Conservation (phyloP, 768 basidiomycete species). For the Hemileccinum impolitum region DNA sequence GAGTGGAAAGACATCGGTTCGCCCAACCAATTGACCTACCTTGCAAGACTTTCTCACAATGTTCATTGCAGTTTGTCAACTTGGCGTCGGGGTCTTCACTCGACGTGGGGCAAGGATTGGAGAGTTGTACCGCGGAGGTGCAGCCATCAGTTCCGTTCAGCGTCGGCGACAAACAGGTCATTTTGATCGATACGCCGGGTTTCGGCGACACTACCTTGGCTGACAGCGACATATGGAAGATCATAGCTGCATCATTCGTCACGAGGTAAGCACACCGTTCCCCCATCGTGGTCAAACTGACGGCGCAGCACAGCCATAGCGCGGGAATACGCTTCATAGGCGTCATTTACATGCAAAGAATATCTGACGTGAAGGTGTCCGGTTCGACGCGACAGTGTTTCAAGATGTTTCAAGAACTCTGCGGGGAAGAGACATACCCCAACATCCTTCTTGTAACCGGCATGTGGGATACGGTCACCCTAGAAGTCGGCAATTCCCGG, state of each 20-base stretch:
- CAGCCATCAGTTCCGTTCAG: conserved; percentile 26
- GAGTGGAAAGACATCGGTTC: conserved; percentile 31
- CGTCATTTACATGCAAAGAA: conserved; percentile 52
- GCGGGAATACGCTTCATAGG: conserved; percentile 37
- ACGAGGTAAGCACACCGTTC: conserved; percentile 15
- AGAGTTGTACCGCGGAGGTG: conserved; percentile 34
- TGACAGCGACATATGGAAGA: conserved; percentile 48
- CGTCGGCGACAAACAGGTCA: conserved; percentile 34
- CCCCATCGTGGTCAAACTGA: neutral
- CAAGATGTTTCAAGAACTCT: conserved; percentile 49
- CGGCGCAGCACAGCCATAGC: conserved; percentile 15
- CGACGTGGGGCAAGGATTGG: conserved; percentile 29
- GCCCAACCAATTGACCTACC: neutral
- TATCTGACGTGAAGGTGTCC: conserved; percentile 46
- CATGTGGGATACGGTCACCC: conserved; percentile 45
- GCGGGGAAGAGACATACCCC: conserved; percentile 43
- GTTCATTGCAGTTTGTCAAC: conserved; percentile 33
- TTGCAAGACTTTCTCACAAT: neutral
- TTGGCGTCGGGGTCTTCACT: conserved; percentile 27
- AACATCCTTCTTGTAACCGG: conserved; percentile 51
- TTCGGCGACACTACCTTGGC: conserved; percentile 52
- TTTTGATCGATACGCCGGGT: conserved; percentile 60
- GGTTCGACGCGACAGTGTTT: conserved; percentile 46
- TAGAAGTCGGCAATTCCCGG: conserved; percentile 34
- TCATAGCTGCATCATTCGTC: conserved; percentile 42